phyloP scores from a whole-genome alignment of 2,329 filamentous ascomycete genomes.

The Sporothrix humicola region DNA sequence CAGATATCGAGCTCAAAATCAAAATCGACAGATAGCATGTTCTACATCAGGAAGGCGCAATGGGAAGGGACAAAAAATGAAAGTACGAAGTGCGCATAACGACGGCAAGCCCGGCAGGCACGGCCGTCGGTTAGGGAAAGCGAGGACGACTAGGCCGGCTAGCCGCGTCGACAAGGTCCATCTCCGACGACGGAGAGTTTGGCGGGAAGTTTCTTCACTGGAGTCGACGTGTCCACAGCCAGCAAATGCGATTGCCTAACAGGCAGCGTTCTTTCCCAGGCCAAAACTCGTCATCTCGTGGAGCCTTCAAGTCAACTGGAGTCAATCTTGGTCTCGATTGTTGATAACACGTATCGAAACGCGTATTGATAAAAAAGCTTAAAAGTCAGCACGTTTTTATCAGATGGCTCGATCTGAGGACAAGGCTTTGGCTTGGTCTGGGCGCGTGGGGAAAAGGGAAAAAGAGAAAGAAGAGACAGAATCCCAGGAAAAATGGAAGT shows the following conservation, averaged over 20 bases:
- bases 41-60: not conserved
- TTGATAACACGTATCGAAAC: not conserved
- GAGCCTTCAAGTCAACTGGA: not conserved
- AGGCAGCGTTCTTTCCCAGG: not conserved
- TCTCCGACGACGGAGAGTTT: not conserved
- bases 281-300: not conserved
- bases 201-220: not conserved
- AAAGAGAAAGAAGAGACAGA: not conserved
- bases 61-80: not conserved
- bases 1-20: too few relatives aligned
- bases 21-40: too few relatives aligned
- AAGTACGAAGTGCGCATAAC: too few relatives aligned
- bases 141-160: not conserved
- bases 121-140: not conserved
- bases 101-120: not conserved
- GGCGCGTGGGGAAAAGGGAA: not conserved
- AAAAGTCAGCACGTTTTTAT: not conserved
- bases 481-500: not conserved
- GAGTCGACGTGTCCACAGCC: not conserved
- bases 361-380: not conserved
- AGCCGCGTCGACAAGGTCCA: not conserved
- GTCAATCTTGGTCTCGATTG: not conserved
- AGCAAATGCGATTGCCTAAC: not conserved
- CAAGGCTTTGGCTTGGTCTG: not conserved
- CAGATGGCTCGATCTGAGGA: not conserved